Conservation (phyloP, 2,329 filamentous ascomycete genomes). For the Xylariales sp. region DNA sequence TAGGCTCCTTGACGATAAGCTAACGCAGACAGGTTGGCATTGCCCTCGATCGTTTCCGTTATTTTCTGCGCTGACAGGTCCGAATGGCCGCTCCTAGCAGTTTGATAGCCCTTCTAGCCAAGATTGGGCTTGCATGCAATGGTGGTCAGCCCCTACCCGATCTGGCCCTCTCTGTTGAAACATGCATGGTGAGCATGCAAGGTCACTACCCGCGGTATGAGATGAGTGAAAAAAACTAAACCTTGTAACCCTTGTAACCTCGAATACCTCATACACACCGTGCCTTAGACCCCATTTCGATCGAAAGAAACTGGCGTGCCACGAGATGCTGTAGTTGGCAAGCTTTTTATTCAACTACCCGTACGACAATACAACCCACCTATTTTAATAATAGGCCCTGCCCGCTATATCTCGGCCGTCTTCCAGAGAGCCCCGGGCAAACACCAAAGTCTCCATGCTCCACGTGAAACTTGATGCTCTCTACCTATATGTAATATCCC, state of each 20-base stretch:
- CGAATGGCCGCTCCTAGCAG: slow-evolving; percentile 18
- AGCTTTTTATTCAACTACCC: slow-evolving; percentile 32
- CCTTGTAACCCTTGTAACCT: not conserved
- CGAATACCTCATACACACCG: slow-evolving; percentile 13
- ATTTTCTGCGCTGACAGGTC: slow-evolving; percentile 12
- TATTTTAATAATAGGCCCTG: slow-evolving; percentile 19
- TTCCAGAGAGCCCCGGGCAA: slow-evolving; percentile 1
- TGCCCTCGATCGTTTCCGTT: slow-evolving; percentile 7
- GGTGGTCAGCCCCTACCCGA: slow-evolving; percentile 40
- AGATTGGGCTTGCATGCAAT: slow-evolving; percentile 29
- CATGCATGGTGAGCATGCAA: slow-evolving; percentile 38
- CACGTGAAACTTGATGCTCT: slow-evolving; percentile 18
- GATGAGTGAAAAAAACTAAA: slow-evolving; percentile 26
- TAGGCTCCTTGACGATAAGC: slow-evolving; percentile 8
- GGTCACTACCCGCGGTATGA: slow-evolving; percentile 38
- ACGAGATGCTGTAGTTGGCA: slow-evolving; percentile 37
- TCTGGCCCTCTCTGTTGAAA: slow-evolving; percentile 36
- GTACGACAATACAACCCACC: slow-evolving; percentile 35
- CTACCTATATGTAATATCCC: slow-evolving; percentile 21
- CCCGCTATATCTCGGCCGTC: slow-evolving; percentile 20
- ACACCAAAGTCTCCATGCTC: slow-evolving; percentile 3
- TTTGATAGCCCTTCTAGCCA: slow-evolving; percentile 19
- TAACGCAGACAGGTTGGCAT: slow-evolving; percentile 1
- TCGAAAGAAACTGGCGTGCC: slow-evolving; percentile 32
- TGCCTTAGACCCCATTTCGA: slow-evolving; percentile 28